A percentile compares a stretch with the other conserved stretches of the same genome.
Conservation (phyloP, 306 rosid species). For the Dalbergia cultrata region DNA sequence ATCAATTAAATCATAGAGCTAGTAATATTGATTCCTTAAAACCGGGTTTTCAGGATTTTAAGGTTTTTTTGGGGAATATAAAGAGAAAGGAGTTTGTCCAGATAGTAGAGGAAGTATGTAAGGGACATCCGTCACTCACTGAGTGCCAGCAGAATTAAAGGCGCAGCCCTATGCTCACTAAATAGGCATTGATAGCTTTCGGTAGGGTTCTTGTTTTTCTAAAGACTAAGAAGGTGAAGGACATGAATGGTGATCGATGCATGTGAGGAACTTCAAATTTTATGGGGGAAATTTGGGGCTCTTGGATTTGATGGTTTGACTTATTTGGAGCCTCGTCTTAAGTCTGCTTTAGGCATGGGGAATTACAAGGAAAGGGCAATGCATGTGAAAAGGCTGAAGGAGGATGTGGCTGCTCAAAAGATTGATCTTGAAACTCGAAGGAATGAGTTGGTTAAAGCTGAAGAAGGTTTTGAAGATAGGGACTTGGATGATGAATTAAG, state of each 20-base stretch:
- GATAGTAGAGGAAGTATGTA: conserved; percentile 25
- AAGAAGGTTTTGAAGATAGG: conserved; percentile 11
- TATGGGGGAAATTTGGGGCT: conserved; percentile 39
- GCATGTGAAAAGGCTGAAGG: conserved; percentile 17
- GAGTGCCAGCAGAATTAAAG: conserved; percentile 12
- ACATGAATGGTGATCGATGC: conserved; percentile 16
- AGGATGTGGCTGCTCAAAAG: neutral
- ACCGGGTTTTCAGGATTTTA: neutral
- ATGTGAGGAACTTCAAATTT: conserved; percentile 27
- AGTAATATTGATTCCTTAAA: neutral
- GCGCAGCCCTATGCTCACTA: neutral
- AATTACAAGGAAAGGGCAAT: conserved; percentile 3
- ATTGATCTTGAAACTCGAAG: conserved; percentile 21
- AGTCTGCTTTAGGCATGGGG: neutral
- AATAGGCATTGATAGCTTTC: conserved; percentile 34
- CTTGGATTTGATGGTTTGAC: conserved; percentile 27
- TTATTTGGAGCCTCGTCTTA: conserved; percentile 34
- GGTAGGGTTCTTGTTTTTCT: conserved; percentile 37
- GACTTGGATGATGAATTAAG: neutral
- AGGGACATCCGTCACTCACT: neutral
- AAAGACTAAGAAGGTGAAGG: conserved; percentile 27
- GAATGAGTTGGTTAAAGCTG: conserved; percentile 12
- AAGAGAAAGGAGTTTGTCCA: neutral
- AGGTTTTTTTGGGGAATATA: neutral
- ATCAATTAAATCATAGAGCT: conserved; percentile 2